Conservation (phyloP, 2,329 filamentous ascomycete species). For the Aspergillus neotritici region DNA sequence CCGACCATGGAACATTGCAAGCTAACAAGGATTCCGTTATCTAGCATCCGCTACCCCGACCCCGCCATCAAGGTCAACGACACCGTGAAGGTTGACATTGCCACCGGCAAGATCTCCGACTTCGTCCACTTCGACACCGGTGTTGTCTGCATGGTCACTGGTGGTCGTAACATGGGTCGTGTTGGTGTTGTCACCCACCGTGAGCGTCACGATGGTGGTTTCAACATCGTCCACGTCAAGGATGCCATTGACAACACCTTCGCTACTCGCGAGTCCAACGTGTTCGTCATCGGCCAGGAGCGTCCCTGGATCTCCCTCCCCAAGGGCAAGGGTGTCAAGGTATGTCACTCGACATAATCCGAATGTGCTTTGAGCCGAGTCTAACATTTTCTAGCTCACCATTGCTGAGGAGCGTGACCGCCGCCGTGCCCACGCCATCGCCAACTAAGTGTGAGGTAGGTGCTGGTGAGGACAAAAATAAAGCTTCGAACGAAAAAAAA, state of each 20-base stretch:
- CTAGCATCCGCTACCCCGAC: slow-evolving; percentile 98
- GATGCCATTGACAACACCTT: slow-evolving; percentile 99
- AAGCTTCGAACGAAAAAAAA: slow-evolving; percentile 19
- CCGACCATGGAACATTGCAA: slow-evolving; percentile 18
- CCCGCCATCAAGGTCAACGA: slow-evolving; percentile 99
- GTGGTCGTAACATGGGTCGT: slow-evolving; percentile 99
- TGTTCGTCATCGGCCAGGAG: slow-evolving; percentile 97
- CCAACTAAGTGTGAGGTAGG: slow-evolving; percentile 42
- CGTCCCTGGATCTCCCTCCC: slow-evolving; percentile 99
- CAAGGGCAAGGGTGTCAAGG: slow-evolving; percentile 99
- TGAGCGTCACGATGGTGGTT: slow-evolving; percentile 99
- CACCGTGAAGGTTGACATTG: slow-evolving; percentile 97
- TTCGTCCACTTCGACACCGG: slow-evolving; percentile 99
- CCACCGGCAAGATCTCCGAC: slow-evolving; percentile 96
- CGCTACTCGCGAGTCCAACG: slow-evolving; percentile 98
- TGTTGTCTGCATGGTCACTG: slow-evolving; percentile 95
- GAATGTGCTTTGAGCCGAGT: slow-evolving; percentile 15
- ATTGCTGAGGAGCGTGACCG: slow-evolving; percentile 99
- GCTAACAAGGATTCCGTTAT: slow-evolving; percentile 29
- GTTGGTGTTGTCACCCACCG: slow-evolving; percentile 99
- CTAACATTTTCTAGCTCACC: slow-evolving; percentile 56
- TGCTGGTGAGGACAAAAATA: slow-evolving; percentile 19
- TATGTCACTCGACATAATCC: slow-evolving; percentile 29
- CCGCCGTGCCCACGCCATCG: slow-evolving; percentile 66
- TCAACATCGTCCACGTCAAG: slow-evolving; percentile 99